Conservation (phyloP, 1,284 basidiomycete genomes). For the Marasmius sp. region DNA sequence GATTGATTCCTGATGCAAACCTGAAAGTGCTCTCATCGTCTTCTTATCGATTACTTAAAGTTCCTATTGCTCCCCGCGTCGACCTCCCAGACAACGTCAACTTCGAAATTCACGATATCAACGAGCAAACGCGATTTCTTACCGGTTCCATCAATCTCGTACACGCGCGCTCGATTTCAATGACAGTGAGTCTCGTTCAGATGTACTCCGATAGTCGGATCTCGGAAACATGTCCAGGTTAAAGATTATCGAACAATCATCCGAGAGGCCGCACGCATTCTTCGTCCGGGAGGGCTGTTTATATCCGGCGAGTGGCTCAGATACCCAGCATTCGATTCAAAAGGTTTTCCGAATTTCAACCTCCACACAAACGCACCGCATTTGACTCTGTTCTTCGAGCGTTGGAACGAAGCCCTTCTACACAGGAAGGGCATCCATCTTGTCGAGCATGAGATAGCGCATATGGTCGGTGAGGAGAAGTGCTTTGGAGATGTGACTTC, state of each 20-base stretch:
- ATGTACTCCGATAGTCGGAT: background rate
- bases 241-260: slow-evolving; percentile 50
- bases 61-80: slow-evolving; percentile 60
- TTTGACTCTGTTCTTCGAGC: background rate
- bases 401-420: background rate
- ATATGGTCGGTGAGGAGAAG: background rate
- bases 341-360: background rate
- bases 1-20: slow-evolving; percentile 20
- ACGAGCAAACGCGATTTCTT: slow-evolving; percentile 46
- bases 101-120: slow-evolving; percentile 66
- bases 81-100: slow-evolving; percentile 56
- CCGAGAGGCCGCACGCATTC: slow-evolving; percentile 54
- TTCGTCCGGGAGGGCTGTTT: slow-evolving; percentile 65
- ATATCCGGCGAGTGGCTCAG: slow-evolving; percentile 60
- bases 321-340: slow-evolving; percentile 39
- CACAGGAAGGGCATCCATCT: background rate
- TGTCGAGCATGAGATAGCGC: background rate
- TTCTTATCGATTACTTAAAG: slow-evolving; percentile 32
- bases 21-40: background rate
- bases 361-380: background rate
- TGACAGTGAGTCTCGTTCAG: slow-evolving; percentile 46
- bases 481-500: background rate
- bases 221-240: slow-evolving; percentile 33
- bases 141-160: slow-evolving; percentile 58
- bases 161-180: slow-evolving; percentile 55